phyloP scores from a whole-genome alignment of 2,329 filamentous ascomycete genomes.

The Pseudofabraea citricarpa region DNA sequence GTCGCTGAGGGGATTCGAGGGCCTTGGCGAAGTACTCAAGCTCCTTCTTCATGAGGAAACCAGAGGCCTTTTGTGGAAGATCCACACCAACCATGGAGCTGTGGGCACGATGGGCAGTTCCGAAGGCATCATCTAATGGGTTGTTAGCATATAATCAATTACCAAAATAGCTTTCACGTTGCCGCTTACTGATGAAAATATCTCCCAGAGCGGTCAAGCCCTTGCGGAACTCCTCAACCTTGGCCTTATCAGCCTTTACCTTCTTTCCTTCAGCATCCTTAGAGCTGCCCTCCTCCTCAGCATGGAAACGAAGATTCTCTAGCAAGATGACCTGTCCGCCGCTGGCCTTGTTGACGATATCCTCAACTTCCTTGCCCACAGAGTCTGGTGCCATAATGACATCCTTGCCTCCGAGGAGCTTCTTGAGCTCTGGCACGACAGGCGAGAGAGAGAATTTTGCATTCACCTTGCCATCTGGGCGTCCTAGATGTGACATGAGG shows the following conservation, averaged over 20 bases:
- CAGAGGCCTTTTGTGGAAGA: slow-evolving; percentile 92
- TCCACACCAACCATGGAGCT: slow-evolving; percentile 98
- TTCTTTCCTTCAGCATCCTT: slow-evolving; percentile 96
- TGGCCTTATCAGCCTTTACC: slow-evolving; percentile 91
- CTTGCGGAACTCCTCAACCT: slow-evolving; percentile 92
- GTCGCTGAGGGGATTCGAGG: slow-evolving; percentile 85
- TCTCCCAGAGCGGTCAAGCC: slow-evolving; percentile 91
- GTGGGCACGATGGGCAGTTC: slow-evolving; percentile 96
- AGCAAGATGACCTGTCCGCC: slow-evolving; percentile 83
- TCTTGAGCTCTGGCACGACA: slow-evolving; percentile 86
- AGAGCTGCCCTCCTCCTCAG: slow-evolving; percentile 94
- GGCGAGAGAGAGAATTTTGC: slow-evolving; percentile 93
- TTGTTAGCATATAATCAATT: slow-evolving; percentile 12
- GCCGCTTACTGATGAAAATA: slow-evolving; percentile 82
- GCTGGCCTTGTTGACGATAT: slow-evolving; percentile 76
- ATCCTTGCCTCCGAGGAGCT: slow-evolving; percentile 70
- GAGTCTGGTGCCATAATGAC: slow-evolving; percentile 89
- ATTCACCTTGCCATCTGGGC: slow-evolving; percentile 85
- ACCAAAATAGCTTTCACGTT: no score
- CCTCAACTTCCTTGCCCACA: slow-evolving; percentile 86
- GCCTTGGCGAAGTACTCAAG: slow-evolving; percentile 99
- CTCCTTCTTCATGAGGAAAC: slow-evolving; percentile 99
- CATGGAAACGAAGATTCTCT: slow-evolving; percentile 97
- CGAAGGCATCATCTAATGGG: slow-evolving; percentile 83
- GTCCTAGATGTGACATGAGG: slow-evolving; percentile 97